Evolutionary conservation across 768 basidiomycete species (phyloP).

Genomic region (Astraeus odoratus): DNA sequence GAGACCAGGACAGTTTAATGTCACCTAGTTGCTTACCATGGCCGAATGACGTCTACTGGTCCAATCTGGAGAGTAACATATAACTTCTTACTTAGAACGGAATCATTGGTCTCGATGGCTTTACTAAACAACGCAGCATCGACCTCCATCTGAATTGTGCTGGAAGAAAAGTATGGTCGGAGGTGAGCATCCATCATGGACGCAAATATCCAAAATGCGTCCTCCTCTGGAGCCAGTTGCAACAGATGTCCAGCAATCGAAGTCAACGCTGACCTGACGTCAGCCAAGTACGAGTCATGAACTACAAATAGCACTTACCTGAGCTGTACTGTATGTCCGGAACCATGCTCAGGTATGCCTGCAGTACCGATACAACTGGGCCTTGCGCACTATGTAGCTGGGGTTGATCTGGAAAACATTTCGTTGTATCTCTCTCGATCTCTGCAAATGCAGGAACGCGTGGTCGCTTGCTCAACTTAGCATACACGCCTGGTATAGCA

Average conservation of each 20-base stretch:
- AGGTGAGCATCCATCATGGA: slow-evolving; percentile 81
- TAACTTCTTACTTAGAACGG: slow-evolving; percentile 55
- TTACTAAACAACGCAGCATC: slow-evolving; percentile 66
- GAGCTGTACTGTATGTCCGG: slow-evolving; percentile 67
- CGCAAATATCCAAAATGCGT: slow-evolving; percentile 87
- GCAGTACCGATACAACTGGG: slow-evolving; percentile 50
- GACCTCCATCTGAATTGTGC: slow-evolving; percentile 61
- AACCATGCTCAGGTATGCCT: slow-evolving; percentile 81
- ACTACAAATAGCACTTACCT: slow-evolving; percentile 35
- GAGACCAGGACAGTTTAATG: background rate
- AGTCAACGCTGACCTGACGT: slow-evolving; percentile 45
- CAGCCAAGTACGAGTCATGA: slow-evolving; percentile 1
- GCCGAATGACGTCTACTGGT: slow-evolving; percentile 50
- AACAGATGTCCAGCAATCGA: slow-evolving; percentile 67
- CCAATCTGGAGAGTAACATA: slow-evolving; percentile 57
- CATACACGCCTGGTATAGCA: slow-evolving; percentile 61
- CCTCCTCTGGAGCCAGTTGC: slow-evolving; percentile 74
- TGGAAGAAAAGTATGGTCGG: slow-evolving; percentile 67
- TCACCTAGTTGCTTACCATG: slow-evolving; percentile 44
- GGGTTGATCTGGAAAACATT: slow-evolving; percentile 50
- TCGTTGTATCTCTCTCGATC: slow-evolving; percentile 53
- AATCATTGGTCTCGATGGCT: slow-evolving; percentile 59
- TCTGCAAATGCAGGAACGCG: slow-evolving; percentile 41
- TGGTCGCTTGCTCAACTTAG: slow-evolving; percentile 51
- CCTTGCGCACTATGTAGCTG: slow-evolving; percentile 52